These are phyloP conservation scores for Podospora bellae-mahoneyi DNA, from an alignment of 495 filamentous ascomycete genomes.

Conservation along the genomic window DNA sequence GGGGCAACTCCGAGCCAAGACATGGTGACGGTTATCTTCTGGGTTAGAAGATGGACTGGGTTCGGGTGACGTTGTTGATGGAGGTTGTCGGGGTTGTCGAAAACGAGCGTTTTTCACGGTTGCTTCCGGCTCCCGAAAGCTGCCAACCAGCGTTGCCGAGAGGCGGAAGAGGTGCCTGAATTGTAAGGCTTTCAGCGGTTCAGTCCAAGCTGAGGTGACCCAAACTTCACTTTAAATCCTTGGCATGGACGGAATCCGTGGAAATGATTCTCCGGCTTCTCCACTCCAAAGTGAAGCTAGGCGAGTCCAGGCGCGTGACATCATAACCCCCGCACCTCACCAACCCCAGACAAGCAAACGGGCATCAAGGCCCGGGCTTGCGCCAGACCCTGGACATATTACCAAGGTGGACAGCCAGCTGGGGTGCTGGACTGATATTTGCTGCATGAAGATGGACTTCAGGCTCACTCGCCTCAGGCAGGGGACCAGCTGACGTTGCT, in stretches of 20 bases:
- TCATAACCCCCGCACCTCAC: conserved; percentile 30
- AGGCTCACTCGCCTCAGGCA: background rate
- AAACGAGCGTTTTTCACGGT: conserved; percentile 46
- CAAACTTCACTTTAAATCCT: background rate
- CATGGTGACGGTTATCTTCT: conserved; percentile 55
- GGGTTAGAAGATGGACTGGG: conserved; percentile 24
- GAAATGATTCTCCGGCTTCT: conserved; percentile 20
- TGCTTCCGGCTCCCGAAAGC: conserved; percentile 20
- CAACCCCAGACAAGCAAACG: background rate
- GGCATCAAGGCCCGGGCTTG: conserved; percentile 3
- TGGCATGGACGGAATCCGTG: conserved; percentile 7
- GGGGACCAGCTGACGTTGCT: background rate
- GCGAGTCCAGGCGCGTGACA: conserved; percentile 24
- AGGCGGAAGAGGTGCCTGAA: conserved; percentile 13
- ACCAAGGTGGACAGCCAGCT: no score
- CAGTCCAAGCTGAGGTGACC: background rate
- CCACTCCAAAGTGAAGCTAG: background rate
- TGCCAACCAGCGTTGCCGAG: conserved; percentile 18
- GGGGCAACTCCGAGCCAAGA: conserved; percentile 62
- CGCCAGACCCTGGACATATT: background rate
- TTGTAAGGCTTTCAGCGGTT: conserved; percentile 15
- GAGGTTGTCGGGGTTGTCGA: conserved; percentile 25
- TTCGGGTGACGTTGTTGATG: conserved; percentile 26
- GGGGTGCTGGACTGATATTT: background rate
- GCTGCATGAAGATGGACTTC: background rate